Percentiles rank a stretch among this genome's conserved stretches.
Conservation (phyloP, 768 basidiomycete species). For the Rhizopogon rudus region DNA sequence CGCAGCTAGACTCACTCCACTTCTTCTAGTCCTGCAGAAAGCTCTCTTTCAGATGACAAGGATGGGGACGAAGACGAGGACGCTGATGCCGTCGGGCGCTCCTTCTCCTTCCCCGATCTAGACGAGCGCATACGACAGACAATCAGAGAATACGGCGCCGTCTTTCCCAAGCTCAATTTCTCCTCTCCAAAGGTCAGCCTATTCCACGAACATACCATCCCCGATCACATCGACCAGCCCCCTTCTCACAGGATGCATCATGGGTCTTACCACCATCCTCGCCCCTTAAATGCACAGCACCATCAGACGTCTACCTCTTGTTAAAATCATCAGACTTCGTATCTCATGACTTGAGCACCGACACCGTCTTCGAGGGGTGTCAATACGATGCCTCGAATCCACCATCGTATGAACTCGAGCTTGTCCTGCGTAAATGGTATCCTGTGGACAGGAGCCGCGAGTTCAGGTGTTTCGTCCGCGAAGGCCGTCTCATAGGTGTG, state of each 20-base stretch:
- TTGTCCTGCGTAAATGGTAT: constrained; percentile 90
- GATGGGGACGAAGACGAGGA: constrained; percentile 32
- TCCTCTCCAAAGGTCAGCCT: constrained; percentile 79
- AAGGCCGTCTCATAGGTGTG: constrained; percentile 68
- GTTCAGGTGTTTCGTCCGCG: constrained; percentile 85
- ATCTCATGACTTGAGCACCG: constrained; percentile 64
- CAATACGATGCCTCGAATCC: not conserved
- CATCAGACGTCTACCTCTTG: constrained; percentile 86
- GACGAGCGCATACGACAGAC: constrained; percentile 64
- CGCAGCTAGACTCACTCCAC: constrained; percentile 1
- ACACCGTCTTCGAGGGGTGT: constrained; percentile 67
- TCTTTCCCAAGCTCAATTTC: constrained; percentile 97
- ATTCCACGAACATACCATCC: not conserved
- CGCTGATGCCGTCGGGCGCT: constrained; percentile 33
- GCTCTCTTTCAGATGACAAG: constrained; percentile 29
- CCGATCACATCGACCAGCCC: not conserved
- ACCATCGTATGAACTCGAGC: constrained; percentile 60
- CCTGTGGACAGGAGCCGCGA: constrained; percentile 80
- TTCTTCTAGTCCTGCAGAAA: constrained; percentile 42
- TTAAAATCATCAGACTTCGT: constrained; percentile 93
- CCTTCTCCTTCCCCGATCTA: constrained; percentile 77
- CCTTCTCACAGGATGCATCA: constrained; percentile 68
- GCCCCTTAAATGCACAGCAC: constrained; percentile 81
- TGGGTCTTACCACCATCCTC: constrained; percentile 86
- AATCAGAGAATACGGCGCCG: constrained; percentile 67